phyloP scores from a whole-genome alignment of 148 eudicot species.

The Chenopodium quinoa region DNA sequence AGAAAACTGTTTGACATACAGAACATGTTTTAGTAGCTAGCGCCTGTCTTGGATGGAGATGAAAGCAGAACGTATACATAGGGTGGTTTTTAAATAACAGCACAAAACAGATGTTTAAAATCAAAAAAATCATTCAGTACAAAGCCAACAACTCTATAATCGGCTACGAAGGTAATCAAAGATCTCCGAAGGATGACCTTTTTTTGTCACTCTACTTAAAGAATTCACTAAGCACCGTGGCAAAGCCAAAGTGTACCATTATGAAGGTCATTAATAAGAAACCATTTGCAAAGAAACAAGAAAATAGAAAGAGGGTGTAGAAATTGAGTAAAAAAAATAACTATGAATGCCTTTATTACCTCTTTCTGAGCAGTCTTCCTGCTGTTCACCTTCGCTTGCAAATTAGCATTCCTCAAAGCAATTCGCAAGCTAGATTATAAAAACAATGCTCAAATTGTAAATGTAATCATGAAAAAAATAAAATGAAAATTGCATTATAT shows the following conservation, averaged over 20 bases:
- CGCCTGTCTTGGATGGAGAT: not conserved
- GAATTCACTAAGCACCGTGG: not conserved
- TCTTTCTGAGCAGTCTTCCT: constrained; percentile 75
- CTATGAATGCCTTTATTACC: constrained; percentile 38
- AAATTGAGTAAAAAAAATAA: not conserved
- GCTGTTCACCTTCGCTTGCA: constrained; percentile 82
- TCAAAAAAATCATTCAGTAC: not conserved
- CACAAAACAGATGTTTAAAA: not conserved
- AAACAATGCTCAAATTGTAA: not conserved
- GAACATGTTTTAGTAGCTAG: not conserved
- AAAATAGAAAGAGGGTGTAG: not conserved
- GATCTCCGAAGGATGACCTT: not conserved
- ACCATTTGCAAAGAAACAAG: too few relatives aligned
- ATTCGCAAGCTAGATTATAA: constrained; percentile 55
- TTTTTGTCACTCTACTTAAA: not conserved
- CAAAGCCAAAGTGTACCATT: not conserved
- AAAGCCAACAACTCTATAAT: not conserved
- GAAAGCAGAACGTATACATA: not conserved
- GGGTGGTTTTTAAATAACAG: not conserved
- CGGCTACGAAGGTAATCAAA: not conserved
- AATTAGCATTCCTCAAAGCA: constrained; percentile 71
- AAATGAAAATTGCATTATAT: not conserved
- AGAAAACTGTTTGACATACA: not conserved
- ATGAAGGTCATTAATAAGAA: not conserved
- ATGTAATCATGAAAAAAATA: not conserved